These are phyloP conservation scores for Aspergillus latus DNA, from an alignment of 2,329 filamentous ascomycete species.

Conservation along the genomic window DNA sequence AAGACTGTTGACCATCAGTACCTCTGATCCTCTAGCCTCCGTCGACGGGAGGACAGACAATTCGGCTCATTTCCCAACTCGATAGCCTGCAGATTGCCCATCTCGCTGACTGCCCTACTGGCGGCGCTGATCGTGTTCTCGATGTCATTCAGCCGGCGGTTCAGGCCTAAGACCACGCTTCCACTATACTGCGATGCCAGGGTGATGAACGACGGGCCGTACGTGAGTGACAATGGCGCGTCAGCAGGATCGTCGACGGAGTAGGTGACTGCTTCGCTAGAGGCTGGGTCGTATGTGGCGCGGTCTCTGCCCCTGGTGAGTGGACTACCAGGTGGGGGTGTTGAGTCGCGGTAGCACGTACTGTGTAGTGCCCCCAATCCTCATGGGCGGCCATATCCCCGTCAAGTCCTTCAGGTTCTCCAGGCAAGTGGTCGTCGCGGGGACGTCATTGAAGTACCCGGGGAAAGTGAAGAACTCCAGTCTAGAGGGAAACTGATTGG, in stretches of 20 bases:
- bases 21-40: background rate
- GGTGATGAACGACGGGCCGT: constrained; percentile 54
- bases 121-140: constrained; percentile 57
- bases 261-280: constrained; percentile 52
- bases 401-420: constrained; percentile 53
- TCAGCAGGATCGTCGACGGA: constrained; percentile 49
- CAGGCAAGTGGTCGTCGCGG: constrained; percentile 53
- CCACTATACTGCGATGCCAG: constrained; percentile 53
- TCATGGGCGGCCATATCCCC: constrained; percentile 54
- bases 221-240: constrained; percentile 53
- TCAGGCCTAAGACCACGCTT: constrained; percentile 53
- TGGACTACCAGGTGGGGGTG: background rate
- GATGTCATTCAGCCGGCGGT: constrained; percentile 54
- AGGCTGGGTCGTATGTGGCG: constrained; percentile 51
- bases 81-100: constrained; percentile 54
- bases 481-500: constrained; percentile 25
- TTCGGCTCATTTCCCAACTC: constrained; percentile 61
- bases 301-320: constrained; percentile 43
- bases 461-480: constrained; percentile 61
- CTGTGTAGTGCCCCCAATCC: constrained; percentile 61
- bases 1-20: constrained; percentile 20
- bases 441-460: constrained; percentile 54
- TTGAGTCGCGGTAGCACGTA: constrained; percentile 18
- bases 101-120: constrained; percentile 44
- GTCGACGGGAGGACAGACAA: constrained; percentile 38